Evolutionary conservation across 495 filamentous ascomycete genomes (phyloP), one percentile per base, ranked within the genome.

Genomic region (Aspergillus affinis): DNA sequence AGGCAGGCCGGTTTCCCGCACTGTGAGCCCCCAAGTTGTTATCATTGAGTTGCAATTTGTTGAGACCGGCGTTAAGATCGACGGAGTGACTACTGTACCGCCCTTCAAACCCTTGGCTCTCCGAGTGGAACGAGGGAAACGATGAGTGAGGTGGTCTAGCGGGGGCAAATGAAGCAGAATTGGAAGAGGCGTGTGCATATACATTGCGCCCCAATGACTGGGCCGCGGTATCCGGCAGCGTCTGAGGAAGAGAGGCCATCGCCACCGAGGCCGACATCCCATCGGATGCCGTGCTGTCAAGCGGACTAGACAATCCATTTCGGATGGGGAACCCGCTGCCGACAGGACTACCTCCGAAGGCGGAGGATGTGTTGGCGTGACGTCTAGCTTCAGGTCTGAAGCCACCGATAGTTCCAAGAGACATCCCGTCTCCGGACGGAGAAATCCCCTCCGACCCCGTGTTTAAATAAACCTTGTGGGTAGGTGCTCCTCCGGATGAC

Each of bases 81-180:
- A 75, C 63, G 1, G 73, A 69, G 7, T 66, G 62, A 45, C 55
- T 65, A 7, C 55, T 65, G 44, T 74, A 75, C 12, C 75, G 69
- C 32, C 65, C 60, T 2, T 74, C 74, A 15, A 75, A 61, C 13
- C 64, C 70, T 41, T 76, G 72, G 54, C 60, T 73, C 20, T 80
- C 77, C 0, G 77, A 78, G 54, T 74, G 71, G 65, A 74, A 80
- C 2, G 75, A 77, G 3, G 73, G 74, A 48, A 71, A 74, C 0
- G 74, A 54, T 8, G 72, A 71, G 54, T 77, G 74, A 5, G 57
- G 44, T 0, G 74, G 74, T 41, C 74, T 65, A 54, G 72, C 72
- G 3, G 68, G 27, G 0, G 67, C 62, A 55, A 70, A 76, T 3
- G 77, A 77, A 2, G 68, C 67, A 4, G 77, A 78, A 48, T 77